Base-by-base conservation (phyloP, 176 grass and related monocot genomes). In the Ampelocalamus luodianensis region DNA sequence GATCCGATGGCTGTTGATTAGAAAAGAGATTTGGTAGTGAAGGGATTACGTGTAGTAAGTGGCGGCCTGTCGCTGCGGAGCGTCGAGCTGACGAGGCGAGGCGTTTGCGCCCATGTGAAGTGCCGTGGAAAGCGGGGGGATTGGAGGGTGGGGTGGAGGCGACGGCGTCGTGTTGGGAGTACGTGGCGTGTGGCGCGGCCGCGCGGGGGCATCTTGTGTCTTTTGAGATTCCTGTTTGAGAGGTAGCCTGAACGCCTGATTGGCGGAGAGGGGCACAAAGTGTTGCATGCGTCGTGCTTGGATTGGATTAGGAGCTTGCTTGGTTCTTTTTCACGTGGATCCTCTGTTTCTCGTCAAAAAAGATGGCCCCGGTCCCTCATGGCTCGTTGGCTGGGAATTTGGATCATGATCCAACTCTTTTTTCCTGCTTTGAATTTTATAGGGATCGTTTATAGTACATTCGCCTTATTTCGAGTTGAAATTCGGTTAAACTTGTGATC, bases 41-140 rank as follows among this genome's bases (percentile, higher is more conserved):
- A 70, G 51, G 64, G 65, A 18, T 63, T 76, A 50, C 84, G 87
- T 87, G 89, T 78, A 38, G 73, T 38, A 65, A 51, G 71, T 69
- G 70, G 83, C 72, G 86, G 36, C 29, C 42, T 68, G 68, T 80
- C 74, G 71, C 53, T n/a, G 81, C 36, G 48, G 81, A 43, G 75
- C 42, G 59, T 48, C 34, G 39, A n/a, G 87, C 54, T 78, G 81
- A 90, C 88, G 55, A 74, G 61, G 71, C 53, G 40, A 72, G 54
- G 82, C 68, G 74, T 67, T 76, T 65, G 89, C 34, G 85, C 58
- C 87, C 92, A 92, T 90, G 92, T 94, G 92, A 79, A 74, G 74
- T 86, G 90, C 76, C 77, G 81, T 89, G 87, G 85, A 90, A 94
- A 92, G 87, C 45, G 69, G 34, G 64, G 64, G 74, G 65, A 1